These are phyloP conservation scores for Ustilaginoidea virens DNA, from an alignment of 2,329 filamentous ascomycete genomes.

Conservation along the genomic window DNA sequence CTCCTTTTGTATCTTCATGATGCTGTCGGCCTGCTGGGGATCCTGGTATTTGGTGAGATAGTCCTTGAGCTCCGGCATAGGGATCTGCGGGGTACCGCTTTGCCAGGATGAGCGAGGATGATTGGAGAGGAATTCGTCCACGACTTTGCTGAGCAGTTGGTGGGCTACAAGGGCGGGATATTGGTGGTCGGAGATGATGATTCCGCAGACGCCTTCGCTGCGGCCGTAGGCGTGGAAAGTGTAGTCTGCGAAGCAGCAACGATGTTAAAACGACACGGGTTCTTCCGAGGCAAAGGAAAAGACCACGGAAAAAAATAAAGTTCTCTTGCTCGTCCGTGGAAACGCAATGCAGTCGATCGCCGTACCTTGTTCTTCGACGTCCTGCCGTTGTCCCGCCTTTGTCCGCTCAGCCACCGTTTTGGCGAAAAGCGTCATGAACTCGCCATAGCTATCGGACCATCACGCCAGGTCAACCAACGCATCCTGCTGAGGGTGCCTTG, in stretches of 20 bases:
- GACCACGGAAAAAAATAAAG: neutral
- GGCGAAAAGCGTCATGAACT: constrained; percentile 72
- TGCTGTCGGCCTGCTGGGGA: constrained; percentile 76
- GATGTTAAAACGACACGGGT: no score
- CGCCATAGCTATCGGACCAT: constrained; percentile 26
- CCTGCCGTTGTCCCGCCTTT: constrained; percentile 64
- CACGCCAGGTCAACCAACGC: no score
- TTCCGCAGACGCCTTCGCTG: constrained; percentile 57
- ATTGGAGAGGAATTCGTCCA: constrained; percentile 72
- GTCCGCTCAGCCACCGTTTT: constrained; percentile 82
- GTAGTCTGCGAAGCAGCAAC: constrained; percentile 32
- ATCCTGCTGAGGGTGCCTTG: no score
- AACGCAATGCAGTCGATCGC: no score
- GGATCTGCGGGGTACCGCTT: constrained; percentile 34
- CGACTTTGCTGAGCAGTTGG: constrained; percentile 69
- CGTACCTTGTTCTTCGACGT: constrained; percentile 66
- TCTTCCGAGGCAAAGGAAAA: no score
- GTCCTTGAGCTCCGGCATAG: constrained; percentile 62
- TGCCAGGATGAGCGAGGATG: constrained; percentile 58
- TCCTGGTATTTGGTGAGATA: constrained; percentile 68
- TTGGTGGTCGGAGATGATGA: constrained; percentile 63
- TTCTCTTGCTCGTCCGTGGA: no score
- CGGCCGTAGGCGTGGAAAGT: constrained; percentile 66
- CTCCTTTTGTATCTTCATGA: constrained; percentile 92
- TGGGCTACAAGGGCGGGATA: constrained; percentile 72